Evolutionary conservation across 768 basidiomycete species (phyloP).

Genomic region (Lentinula guzmanii): DNA sequence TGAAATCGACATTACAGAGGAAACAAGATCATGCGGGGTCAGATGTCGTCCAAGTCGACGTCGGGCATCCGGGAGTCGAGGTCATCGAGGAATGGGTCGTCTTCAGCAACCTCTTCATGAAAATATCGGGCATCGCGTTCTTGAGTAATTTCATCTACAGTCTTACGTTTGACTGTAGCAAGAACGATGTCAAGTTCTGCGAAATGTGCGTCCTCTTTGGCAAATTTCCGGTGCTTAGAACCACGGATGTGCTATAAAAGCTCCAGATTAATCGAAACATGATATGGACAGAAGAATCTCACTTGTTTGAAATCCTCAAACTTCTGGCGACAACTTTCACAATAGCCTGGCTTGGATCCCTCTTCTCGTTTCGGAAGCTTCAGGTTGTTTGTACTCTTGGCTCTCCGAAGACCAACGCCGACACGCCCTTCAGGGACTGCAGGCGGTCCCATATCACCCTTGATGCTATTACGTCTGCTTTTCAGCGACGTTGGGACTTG

Average conservation of each 20-base stretch:
- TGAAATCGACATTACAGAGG: not conserved
- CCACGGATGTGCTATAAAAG: constrained; percentile 60
- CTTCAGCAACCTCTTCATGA: not conserved
- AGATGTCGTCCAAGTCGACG: constrained; percentile 1
- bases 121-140: constrained; percentile 12
- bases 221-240: constrained; percentile 78
- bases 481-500: constrained; percentile 67
- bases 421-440: constrained; percentile 45
- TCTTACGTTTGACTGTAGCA: constrained; percentile 46
- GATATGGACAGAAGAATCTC: constrained; percentile 20
- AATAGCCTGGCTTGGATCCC: constrained; percentile 90
- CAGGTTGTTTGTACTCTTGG: constrained; percentile 76
- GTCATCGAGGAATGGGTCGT: not conserved
- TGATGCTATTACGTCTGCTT: constrained; percentile 18
- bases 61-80: not conserved
- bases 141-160: constrained; percentile 24
- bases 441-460: constrained; percentile 64
- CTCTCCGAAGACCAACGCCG: constrained; percentile 49
- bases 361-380: constrained; percentile 76
- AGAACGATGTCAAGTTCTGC: constrained; percentile 72
- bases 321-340: constrained; percentile 90
- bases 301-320: constrained; percentile 86
- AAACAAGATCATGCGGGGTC: not conserved
- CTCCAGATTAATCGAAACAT: not conserved
- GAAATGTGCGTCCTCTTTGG: constrained; percentile 73